Percentiles rank a stretch among this genome's conserved stretches.
Evolutionary conservation across 768 basidiomycete species (phyloP).

Genomic region (Podaxis rugospora): DNA sequence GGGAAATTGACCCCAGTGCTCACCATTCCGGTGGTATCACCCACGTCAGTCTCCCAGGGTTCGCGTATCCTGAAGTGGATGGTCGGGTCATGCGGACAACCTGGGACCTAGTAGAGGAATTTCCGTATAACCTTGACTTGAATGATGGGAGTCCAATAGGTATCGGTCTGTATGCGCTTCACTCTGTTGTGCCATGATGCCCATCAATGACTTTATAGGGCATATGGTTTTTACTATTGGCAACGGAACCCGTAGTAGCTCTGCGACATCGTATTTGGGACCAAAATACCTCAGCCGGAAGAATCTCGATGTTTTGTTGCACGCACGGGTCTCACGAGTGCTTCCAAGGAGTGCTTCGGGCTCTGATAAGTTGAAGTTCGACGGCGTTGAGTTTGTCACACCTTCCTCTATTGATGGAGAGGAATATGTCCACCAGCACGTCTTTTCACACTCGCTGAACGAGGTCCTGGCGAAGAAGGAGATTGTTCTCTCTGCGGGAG

Average conservation of each 20-base stretch:
- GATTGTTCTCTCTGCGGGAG: conserved; percentile 28
- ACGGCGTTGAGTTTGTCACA: neutral
- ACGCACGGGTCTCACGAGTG: neutral
- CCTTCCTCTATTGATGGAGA: neutral
- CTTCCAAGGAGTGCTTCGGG: neutral
- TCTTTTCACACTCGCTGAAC: neutral
- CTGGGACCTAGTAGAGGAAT: conserved; percentile 19
- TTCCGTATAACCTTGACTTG: conserved; percentile 24
- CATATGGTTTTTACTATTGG: conserved; percentile 8
- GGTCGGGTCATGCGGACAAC: conserved; percentile 26
- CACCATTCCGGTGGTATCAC: conserved; percentile 30
- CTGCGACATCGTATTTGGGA: conserved; percentile 20
- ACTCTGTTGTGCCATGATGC: neutral
- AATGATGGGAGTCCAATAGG: conserved; percentile 26
- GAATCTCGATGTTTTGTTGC: conserved; percentile 19
- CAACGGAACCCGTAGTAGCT: conserved; percentile 16
- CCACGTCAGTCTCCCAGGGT: conserved; percentile 28
- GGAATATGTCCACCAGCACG: neutral
- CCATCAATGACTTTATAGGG: neutral
- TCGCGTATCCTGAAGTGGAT: conserved; percentile 23
- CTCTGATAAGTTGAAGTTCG: neutral
- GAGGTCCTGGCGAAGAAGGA: conserved; percentile 21
- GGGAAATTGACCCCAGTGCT: conserved; percentile 29
- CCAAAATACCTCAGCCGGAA: conserved; percentile 13
- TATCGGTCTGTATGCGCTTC: neutral